Evolutionary conservation across 495 filamentous ascomycete genomes (phyloP).

Genomic region (Trichoderma asperelloides): DNA sequence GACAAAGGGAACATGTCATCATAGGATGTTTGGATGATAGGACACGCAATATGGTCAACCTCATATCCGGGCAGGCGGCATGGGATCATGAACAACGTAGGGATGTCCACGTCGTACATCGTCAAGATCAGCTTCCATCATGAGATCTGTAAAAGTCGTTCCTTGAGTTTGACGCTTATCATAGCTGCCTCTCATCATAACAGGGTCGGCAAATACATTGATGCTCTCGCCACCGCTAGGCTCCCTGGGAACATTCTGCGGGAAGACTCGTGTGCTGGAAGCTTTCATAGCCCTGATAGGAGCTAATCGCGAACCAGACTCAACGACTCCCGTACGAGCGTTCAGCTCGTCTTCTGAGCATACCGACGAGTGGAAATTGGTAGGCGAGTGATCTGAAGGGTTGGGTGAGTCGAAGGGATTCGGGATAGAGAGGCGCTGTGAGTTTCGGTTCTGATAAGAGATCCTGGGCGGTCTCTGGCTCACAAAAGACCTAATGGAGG

Average conservation of each 20-base stretch:
- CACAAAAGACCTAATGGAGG: not conserved
- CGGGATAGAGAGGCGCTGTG: conserved; percentile 12
- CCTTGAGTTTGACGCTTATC: conserved; percentile 18
- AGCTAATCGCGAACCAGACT: not conserved
- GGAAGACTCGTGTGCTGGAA: not conserved
- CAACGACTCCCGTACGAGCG: conserved; percentile 9
- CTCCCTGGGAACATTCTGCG: conserved; percentile 23
- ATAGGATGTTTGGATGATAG: not conserved
- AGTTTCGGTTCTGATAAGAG: conserved; percentile 8
- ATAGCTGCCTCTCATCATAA: conserved; percentile 19
- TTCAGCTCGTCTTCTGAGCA: conserved; percentile 4
- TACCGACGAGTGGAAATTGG: not conserved
- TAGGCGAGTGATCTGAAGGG: conserved; percentile 15
- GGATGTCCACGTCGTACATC: conserved; percentile 38
- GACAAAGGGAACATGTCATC: not conserved
- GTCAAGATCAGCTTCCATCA: conserved; percentile 43
- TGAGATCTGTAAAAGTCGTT: conserved; percentile 59
- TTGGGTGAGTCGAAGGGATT: conserved; percentile 17
- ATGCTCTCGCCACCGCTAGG: conserved; percentile 53
- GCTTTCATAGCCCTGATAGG: conserved; percentile 11
- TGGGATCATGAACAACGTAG: conserved; percentile 19
- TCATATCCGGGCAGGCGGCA: not conserved
- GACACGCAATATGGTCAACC: not conserved
- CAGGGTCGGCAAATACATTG: conserved; percentile 59
- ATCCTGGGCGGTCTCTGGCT: not conserved